phyloP scores from a whole-genome alignment of 208 protist genomes.

The Trypanosoma cruzi region DNA sequence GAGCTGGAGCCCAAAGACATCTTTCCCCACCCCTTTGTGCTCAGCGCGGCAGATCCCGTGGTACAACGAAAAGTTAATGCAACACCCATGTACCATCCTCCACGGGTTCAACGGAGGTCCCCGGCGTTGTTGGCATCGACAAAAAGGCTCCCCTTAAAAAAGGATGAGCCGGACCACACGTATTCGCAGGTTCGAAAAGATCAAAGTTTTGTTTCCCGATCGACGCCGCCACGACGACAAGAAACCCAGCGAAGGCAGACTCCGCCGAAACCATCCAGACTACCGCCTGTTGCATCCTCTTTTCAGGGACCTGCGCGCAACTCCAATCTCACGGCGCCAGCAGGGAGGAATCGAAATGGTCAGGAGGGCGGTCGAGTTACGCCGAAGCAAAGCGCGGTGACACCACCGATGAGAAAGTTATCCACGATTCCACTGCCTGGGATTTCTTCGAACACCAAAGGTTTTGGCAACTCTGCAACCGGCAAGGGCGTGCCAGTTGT shows the following conservation, averaged over 20 bases:
- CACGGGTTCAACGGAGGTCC: neutral
- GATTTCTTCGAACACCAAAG: neutral
- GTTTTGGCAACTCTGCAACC: neutral
- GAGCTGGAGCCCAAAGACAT: slow-evolving; percentile 42
- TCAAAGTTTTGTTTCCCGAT: neutral
- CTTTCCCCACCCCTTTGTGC: slow-evolving; percentile 78
- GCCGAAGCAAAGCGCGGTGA: neutral
- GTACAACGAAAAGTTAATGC: slow-evolving; percentile 1
- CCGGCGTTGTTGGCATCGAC: neutral
- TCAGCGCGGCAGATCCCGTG: slow-evolving; percentile 13
- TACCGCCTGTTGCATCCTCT: slow-evolving; percentile 6
- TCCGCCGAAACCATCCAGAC: neutral
- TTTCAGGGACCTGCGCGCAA: neutral
- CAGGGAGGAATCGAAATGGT: neutral
- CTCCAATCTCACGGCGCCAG: neutral
- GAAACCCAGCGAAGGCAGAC: neutral
- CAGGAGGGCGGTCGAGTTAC: neutral
- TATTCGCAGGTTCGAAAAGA: neutral
- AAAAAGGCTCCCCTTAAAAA: neutral
- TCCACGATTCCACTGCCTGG: neutral
- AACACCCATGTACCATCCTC: slow-evolving; percentile 12
- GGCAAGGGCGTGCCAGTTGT: neutral
- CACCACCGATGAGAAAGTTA: neutral
- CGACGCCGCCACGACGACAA: neutral
- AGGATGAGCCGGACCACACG: neutral